Percentiles rank a stretch among this genome's conserved stretches.
These are phyloP conservation scores for Amoebophrya sp. DNA, from an alignment of 169 alveolate species.

Conservation along the genomic window DNA sequence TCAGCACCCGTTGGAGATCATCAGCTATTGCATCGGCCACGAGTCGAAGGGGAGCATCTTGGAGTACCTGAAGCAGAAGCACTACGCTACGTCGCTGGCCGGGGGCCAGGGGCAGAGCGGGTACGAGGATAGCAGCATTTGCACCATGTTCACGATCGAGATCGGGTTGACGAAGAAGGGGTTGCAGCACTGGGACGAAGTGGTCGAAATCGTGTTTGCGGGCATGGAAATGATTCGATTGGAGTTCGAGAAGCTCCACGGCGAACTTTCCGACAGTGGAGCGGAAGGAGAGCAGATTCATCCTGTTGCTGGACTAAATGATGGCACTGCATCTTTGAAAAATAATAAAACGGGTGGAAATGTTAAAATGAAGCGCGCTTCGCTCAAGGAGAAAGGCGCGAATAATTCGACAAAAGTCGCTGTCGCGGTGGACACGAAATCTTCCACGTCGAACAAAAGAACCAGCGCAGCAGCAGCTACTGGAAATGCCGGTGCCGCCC, in stretches of 20 bases:
- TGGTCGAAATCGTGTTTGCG: slow-evolving; percentile 29
- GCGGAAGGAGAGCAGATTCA: no score
- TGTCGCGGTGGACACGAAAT: neutral
- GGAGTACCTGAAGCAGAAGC: slow-evolving; percentile 30
- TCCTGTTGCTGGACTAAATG: no score
- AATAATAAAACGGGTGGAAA: neutral
- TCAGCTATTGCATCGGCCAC: slow-evolving; percentile 12
- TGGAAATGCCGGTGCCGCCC: no score
- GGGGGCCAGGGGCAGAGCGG: slow-evolving; percentile 39
- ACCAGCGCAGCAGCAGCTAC: neutral
- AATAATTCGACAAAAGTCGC: neutral
- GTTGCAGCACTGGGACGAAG: slow-evolving; percentile 38
- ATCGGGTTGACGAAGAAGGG: slow-evolving; percentile 37
- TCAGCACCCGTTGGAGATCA: neutral
- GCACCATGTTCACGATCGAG: slow-evolving; percentile 34
- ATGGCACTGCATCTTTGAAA: no score
- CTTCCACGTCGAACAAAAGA: neutral
- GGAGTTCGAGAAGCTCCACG: neutral
- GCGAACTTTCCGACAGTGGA: neutral
- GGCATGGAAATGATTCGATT: slow-evolving; percentile 36
- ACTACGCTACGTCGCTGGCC: slow-evolving; percentile 40
- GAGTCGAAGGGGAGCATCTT: slow-evolving; percentile 40
- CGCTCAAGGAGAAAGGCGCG: neutral
- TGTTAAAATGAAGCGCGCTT: neutral
- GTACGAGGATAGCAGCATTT: slow-evolving; percentile 35